Percentiles rank a stretch among this genome's conserved stretches.
phyloP scores from a whole-genome alignment of 2,329 filamentous ascomycete species.

The Davidsoniella eucalypti region DNA sequence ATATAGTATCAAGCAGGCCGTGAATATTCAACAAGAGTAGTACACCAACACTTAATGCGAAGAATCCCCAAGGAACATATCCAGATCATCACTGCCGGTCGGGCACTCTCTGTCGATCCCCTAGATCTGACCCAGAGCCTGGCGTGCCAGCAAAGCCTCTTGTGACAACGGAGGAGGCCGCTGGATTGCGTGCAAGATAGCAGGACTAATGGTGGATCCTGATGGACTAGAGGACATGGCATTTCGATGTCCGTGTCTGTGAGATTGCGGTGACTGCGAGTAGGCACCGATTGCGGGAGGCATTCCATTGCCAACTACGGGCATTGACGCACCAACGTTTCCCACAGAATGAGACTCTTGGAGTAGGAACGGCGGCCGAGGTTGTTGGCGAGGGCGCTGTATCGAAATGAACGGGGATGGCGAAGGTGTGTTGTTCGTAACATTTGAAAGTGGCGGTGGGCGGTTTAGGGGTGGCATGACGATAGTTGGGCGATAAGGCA shows the following conservation, averaged over 20 bases:
- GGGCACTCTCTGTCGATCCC: not conserved
- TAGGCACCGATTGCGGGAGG: not conserved
- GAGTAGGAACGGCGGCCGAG: not conserved
- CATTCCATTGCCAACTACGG: not conserved
- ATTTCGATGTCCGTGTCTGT: no score
- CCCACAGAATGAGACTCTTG: not conserved
- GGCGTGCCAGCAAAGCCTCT: conserved; percentile 3
- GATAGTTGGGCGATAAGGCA: not conserved
- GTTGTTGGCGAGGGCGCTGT: conserved; percentile 3
- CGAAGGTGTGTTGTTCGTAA: not conserved
- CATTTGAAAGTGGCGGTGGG: conserved; percentile 1
- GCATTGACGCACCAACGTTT: no score
- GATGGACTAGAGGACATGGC: not conserved
- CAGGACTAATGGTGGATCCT: not conserved
- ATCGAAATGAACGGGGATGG: not conserved
- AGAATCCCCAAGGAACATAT: no score
- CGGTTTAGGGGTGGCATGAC: not conserved
- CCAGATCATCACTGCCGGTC: no score
- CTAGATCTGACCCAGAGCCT: conserved; percentile 5
- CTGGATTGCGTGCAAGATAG: not conserved
- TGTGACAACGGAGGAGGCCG: conserved; percentile 5
- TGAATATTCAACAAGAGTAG: not conserved
- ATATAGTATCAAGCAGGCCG: not conserved
- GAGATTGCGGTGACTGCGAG: not conserved
- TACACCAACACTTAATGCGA: not conserved